Base-by-base conservation (phyloP, 2,329 filamentous ascomycete species). In the Calonectria naviculata region DNA sequence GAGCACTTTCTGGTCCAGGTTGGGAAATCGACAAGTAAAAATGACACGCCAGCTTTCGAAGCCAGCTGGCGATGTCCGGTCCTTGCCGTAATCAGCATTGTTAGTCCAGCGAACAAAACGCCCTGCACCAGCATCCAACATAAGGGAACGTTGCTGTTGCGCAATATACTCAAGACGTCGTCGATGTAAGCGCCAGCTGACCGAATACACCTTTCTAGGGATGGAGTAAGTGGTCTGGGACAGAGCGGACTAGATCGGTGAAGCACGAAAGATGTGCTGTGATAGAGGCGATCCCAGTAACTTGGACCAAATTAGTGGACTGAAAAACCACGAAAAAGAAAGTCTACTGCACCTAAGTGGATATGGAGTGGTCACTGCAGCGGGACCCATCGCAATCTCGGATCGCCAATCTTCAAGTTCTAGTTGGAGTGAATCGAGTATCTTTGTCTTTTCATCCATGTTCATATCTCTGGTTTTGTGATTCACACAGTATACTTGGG, bases 121-220 rank as follows among this genome's bases (percentile, higher is more conserved):
- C 70, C 70, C 34, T 71, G 70, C 5, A 68, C 61, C 7, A 71
- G 24, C 70, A 71, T 71, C 70, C 70, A 71, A 9, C 60, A 49
- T 1, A 68, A 52, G 21, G 65, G 60, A 2, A 71, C 52, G n/a
- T 71, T 58, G 47, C 49, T 68, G 28, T 36, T 49, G 8, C 65
- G 47, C 17, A 71, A 8, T 24, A 60, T 54, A 10, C 29, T 28
- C 2, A 42, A 8, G 8, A 71, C 17, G 24, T 47, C 19, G n/a
- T 46, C 42, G 17, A 70, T 41, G 26, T 56, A 70, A n/a, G 54
- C 61, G 6, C 36, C 68, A 4, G 63, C 63, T 29, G 68, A 61
- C 9, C 44, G 54, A 47, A 70, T 41, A 8, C 42, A 65, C 15
- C 28, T 46, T 31, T 65, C 62, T 12, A 65, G 46, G 2, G 62